Evolutionary conservation across 352 stramenopile species (phyloP), one percentile per base, ranked within the genome.

Genomic region (Phytophthora fragariaefolia): DNA sequence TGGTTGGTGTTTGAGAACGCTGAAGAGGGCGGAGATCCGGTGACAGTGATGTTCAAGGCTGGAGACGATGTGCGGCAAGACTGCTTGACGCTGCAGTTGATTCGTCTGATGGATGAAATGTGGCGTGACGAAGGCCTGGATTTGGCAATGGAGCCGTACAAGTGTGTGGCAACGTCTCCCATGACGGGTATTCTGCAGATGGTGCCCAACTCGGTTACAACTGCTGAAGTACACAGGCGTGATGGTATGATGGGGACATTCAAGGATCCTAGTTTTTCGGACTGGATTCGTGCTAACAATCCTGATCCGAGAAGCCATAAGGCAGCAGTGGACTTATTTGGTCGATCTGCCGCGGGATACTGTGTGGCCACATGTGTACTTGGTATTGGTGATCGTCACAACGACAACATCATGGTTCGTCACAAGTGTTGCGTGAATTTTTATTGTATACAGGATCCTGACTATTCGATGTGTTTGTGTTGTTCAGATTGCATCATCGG

Each of bases 41-140:
- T 93, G 6, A 85, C 78, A 2, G 82, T 97, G 8, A 96, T 98
- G 56, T 97, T 97, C 73, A 98, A 98, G 82, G 80, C 86, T 17
- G 94, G 94, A 24, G 95, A 98, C 49, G 95, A 98, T 53, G 80
- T 98, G n/a, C 90, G 95, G n/a, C 95, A 98, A 64, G 95, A 98
- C 73, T 95, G 97, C 56, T 67, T 98, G 55, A 97, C 92, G 15
- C 74, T 98, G 34, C 90, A 98, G 76, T 34, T 98, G 30, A 89
- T 98, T 51, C 83, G 89, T 40, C 54, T 98, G 18, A 97, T 98
- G 92, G 89, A 98, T 53, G 74, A 89, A 52, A 91, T 98, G 74
- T 98, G 92, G 92, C 87, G 91, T 38, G 84, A 94, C 13, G 86
- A 97, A 56, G 91, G 88, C 15, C 65, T 98, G 23, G 91, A 98